phyloP scores from a whole-genome alignment of 2,329 filamentous ascomycete species.

The Talaromyces sp. region DNA sequence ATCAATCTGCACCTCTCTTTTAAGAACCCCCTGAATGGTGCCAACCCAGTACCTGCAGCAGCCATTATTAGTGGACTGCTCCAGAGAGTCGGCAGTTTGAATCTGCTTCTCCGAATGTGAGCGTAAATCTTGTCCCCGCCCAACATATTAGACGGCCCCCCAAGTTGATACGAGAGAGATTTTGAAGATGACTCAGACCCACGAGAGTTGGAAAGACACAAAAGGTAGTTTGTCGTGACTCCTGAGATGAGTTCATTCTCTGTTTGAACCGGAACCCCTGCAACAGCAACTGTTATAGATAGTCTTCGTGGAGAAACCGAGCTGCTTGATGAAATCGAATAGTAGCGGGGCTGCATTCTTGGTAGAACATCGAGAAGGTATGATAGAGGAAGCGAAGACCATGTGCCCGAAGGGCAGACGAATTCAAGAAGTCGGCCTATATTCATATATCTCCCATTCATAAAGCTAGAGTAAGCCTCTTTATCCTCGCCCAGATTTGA shows the following conservation, averaged over 20 bases:
- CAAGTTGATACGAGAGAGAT: slow-evolving; percentile 15
- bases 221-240: slow-evolving; percentile 87
- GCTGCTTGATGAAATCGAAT: slow-evolving; percentile 48
- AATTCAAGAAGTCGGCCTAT: slow-evolving; percentile 25
- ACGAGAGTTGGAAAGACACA: slow-evolving; percentile 49
- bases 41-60: slow-evolving; percentile 80
- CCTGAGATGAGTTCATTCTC: slow-evolving; percentile 73
- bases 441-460: slow-evolving; percentile 61
- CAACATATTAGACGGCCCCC: slow-evolving; percentile 84
- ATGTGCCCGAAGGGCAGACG: slow-evolving; percentile 1
- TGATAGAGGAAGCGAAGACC: slow-evolving; percentile 17
- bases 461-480: slow-evolving; percentile 73
- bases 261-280: slow-evolving; percentile 67
- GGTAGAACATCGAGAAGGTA: slow-evolving; percentile 18
- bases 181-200: slow-evolving; percentile 46
- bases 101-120: slow-evolving; percentile 89
- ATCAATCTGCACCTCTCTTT: slow-evolving; percentile 50
- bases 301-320: slow-evolving; percentile 43
- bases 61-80: slow-evolving; percentile 66
- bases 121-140: slow-evolving; percentile 84
- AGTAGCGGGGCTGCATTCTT: slow-evolving; percentile 18
- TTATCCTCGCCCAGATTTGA: slow-evolving; percentile 77
- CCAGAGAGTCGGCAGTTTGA: slow-evolving; percentile 67
- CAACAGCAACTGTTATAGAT: slow-evolving; percentile 85
- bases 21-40: slow-evolving; percentile 73